Evolutionary conservation across 2,329 filamentous ascomycete genomes (phyloP), one percentile per base, ranked within the genome.

Genomic region (Corniculantispora saksenae): DNA sequence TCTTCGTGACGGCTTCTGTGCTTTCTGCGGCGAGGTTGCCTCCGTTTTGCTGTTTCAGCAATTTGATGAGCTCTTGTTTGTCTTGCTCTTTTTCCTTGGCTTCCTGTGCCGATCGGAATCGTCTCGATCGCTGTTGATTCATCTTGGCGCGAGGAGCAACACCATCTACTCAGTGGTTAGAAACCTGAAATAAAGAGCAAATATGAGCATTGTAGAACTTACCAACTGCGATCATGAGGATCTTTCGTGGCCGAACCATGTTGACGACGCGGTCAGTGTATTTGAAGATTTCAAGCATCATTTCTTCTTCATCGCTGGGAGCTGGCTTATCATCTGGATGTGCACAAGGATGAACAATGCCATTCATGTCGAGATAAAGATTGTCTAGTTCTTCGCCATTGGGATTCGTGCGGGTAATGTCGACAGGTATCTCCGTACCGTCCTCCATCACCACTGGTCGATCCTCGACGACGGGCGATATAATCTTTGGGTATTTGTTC

Each of bases 181-280:
- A 6, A 45, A 61, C 5, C 75, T 60, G 64, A 29, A 10, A 15
- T 15, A 45, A 25, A 19, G 10, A 35, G 32, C 50, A 9, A 21
- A 60, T 38, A 27, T 25, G 57, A 21, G 23, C 38, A 25, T 19
- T 12, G 19, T 12, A 5, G 68, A 58, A 81, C 88, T 72, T 83
- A 94, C 91, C 91, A 76, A 99, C 94, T 73, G 95, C 95, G 74
- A 99, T 97, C 91, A 98, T 95, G 64, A 99, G 86, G 57, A 99
- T 82, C 80, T 97, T 98, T 71, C 95, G 89, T 12, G 95, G 95
- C 67, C 95, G 91, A 69, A 97, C 94, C 94, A 99, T 99, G 77
- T 97, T 97, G 70, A 99, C 92, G 27, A 99, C 94, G 66, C 95
- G 91, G 75, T 99, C 94, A n/a, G 95, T 99, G 79, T 99, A 99